Conservation (phyloP, 2,329 filamentous ascomycete species). For the Delphinella strobiligena region DNA sequence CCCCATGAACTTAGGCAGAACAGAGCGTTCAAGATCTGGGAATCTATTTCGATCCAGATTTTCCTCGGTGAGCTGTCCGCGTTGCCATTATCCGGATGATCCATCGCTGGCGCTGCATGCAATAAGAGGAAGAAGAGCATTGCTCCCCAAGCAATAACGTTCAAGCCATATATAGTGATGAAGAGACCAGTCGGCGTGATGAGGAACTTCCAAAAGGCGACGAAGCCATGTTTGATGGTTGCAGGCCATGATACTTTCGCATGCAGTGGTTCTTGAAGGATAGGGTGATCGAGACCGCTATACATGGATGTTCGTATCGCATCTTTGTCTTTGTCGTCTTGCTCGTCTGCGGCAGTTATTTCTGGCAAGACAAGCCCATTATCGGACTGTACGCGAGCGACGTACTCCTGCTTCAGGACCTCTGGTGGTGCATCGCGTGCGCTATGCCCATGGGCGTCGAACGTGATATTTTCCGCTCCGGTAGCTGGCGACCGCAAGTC, state of each 20-base stretch:
- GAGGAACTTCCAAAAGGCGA: constrained; percentile 60
- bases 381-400: neutral
- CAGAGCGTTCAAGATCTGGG: constrained; percentile 69
- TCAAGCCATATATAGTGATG: constrained; percentile 66
- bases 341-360: too few relatives aligned
- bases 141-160: constrained; percentile 78
- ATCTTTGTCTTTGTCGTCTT: too few relatives aligned
- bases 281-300: neutral
- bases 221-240: constrained; percentile 18
- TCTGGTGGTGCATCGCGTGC: neutral
- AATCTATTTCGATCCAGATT: constrained; percentile 76
- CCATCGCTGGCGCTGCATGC: constrained; percentile 60
- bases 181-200: constrained; percentile 65
- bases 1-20: constrained; percentile 85
- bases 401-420: neutral
- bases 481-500: constrained; percentile 21
- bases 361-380: too few relatives aligned
- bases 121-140: constrained; percentile 81
- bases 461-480: constrained; percentile 1
- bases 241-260: neutral
- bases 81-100: constrained; percentile 18
- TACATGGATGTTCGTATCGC: neutral
- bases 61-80: constrained; percentile 50
- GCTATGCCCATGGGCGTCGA: constrained; percentile 4
- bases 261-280: neutral